Base-by-base conservation (phyloP, 768 basidiomycete species). In the Clavaria fumosa region DNA sequence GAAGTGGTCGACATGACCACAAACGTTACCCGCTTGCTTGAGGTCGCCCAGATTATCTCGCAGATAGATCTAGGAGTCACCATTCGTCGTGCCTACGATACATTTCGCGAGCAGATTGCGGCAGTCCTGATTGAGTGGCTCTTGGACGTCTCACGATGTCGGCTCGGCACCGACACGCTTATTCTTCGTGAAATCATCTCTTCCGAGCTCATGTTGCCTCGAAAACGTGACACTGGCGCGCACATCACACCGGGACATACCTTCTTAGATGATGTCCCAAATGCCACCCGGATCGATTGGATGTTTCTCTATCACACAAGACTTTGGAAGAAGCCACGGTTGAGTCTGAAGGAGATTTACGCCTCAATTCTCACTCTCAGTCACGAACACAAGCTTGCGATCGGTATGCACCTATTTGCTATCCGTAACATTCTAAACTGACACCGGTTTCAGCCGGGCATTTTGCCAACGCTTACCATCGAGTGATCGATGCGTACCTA, bases 1-100 rank as follows among this genome's bases (percentile, higher is more conserved):
- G 82, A 78, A 36, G 74, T 89, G 33, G 69, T 96, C 37, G 76
- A 82, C n/a, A 79, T 77, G 61, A 75, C 76, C 47, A 59, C 64
- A 7, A 64, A 66, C 43, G 60, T 59, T 5, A 43, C 51, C 5
- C 50, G 61, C 33, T 63, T 93, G 23, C 67, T 91, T 17, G 82
- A 84, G 43, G 76, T 78, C 37, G 85, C 86, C 0, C 75, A 76
- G 42, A 66, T 70, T 37, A 75, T 96, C 43, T 62, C 75, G 4
- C 80, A 88, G 50, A 89, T 96, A 41, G 93, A 97, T 47, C 63
- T 97, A 2, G 88, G 82, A 10, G 83, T 95, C 26, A 90, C 85
- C 3, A 74, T 97, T 37, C 75, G 90, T 3, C 69, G 82, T 28
- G 80, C 84, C 4, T 76, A 78, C 49, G 88, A 93, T 49, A 83